Evolutionary conservation across 2,329 filamentous ascomycete species (phyloP), one percentile per base, ranked within the genome.

Genomic region (Aspergillus ochraceus): DNA sequence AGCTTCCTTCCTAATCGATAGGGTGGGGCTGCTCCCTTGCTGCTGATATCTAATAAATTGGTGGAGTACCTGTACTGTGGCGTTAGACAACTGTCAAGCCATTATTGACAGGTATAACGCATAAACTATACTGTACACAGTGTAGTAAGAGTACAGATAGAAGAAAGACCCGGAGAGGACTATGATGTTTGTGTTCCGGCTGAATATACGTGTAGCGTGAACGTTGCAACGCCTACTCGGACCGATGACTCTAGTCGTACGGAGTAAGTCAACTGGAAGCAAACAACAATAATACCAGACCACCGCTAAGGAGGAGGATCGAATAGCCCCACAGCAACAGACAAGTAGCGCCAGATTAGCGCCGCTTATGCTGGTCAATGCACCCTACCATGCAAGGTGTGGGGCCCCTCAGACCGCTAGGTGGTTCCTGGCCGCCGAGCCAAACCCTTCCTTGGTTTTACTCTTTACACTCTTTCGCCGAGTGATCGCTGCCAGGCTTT

Each of bases 401-500:
- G 52, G 52, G 20, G 42, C 36, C 17, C 17, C 17, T 42, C 58
- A 59, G 60, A 61, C 58, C 60, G 58, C 56, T 55, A 52, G 53
- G 54, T 52, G 55, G 19, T 26, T 24, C 30, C 51, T 53, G 14
- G 11, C 30, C 4, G 26, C 32, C 12, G 32, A 36, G 32, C 32
- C 32, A 36, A 36, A 12, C 32, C 32, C 32, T 36, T 36, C 12
- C 32, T 14, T 24, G 24, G 24, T 24, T 24, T 24, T 29, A 29
- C 8, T 8, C 26, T 29, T 29, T 36, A 36, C 26, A 36, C 12
- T 11, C 32, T 14, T 36, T 36, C 32, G 32, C 46, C 54, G 36
- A 54, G 55, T 61, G 60, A 59, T 63, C 58, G 60, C 58, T 54
- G 47, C 42, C 52, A 52, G 56, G 52, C 47, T 49, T 53, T 54